These are phyloP conservation scores for Zygosaccharomyces pseudobailii DNA, from an alignment of 1,139 yeast genomes.

Conservation along the genomic window DNA sequence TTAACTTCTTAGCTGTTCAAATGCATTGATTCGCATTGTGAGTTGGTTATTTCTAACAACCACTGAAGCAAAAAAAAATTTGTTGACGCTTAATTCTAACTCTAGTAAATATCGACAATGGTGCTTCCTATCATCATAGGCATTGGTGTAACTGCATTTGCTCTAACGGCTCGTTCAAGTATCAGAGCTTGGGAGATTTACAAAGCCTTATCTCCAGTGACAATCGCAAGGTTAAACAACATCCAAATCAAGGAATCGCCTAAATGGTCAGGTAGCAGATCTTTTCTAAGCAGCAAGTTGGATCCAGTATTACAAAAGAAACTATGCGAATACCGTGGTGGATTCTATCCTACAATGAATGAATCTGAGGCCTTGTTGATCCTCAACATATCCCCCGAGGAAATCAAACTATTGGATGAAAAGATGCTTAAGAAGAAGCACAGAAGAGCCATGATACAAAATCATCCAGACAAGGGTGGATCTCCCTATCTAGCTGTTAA, in stretches of 20 bases:
- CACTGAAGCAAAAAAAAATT: neutral
- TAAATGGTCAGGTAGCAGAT: conserved; percentile 1
- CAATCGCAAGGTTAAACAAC: conserved; percentile 28
- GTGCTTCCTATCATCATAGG: conserved; percentile 31
- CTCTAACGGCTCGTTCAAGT: conserved; percentile 26
- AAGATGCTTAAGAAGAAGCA: conserved; percentile 81
- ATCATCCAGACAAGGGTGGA: conserved; percentile 98
- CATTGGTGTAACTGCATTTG: conserved; percentile 25
- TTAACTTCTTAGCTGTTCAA: too few relatives aligned
- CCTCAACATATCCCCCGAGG: conserved; percentile 37
- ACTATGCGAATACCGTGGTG: conserved; percentile 47
- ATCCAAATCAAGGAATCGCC: conserved; percentile 33
- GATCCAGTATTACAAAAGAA: conserved; percentile 8
- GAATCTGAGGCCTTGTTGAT: conserved; percentile 87
- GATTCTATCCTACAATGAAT: conserved; percentile 80
- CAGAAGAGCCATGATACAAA: conserved; percentile 79
- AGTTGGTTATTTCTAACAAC: too few relatives aligned
- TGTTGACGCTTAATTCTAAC: neutral
- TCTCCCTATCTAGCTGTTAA: conserved; percentile 93
- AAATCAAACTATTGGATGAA: conserved; percentile 61
- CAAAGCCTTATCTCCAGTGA: conserved; percentile 23
- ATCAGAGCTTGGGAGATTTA: conserved; percentile 30
- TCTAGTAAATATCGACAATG: conserved; percentile 15
- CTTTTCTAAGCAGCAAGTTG: conserved; percentile 11
- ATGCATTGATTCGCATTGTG: too few relatives aligned